A percentile compares a stretch with the other conserved stretches of the same genome.
Evolutionary conservation across 345 rosid species (phyloP).

Genomic region (Acer negundo): DNA sequence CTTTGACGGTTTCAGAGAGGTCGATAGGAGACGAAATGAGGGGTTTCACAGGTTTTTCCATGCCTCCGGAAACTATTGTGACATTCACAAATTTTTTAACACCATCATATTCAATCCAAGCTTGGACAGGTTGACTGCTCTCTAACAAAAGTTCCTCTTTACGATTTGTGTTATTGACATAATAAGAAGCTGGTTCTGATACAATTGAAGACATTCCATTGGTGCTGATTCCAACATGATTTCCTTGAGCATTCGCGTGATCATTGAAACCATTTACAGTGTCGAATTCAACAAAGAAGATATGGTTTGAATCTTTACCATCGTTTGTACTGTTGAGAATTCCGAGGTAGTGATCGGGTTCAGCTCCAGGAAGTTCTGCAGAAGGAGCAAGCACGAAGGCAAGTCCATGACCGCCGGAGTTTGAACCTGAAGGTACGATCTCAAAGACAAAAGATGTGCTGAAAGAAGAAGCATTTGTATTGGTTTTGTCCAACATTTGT

Average conservation of each 20-base stretch:
- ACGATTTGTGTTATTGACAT: not conserved
- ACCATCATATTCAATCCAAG: constrained; percentile 69
- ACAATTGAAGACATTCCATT: constrained; percentile 41
- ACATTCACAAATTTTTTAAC: constrained; percentile 29
- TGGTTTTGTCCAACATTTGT: constrained; percentile 25
- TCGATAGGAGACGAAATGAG: constrained; percentile 25
- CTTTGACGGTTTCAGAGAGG: constrained; percentile 25
- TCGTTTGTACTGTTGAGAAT: constrained; percentile 36
- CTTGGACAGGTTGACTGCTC: constrained; percentile 50
- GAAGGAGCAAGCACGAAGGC: constrained; percentile 56
- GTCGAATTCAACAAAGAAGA: constrained; percentile 64
- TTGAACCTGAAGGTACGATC: constrained; percentile 28
- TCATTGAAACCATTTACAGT: constrained; percentile 48
- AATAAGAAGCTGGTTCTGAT: constrained; percentile 33
- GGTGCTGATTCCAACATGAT: constrained; percentile 53
- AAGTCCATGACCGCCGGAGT: constrained; percentile 56
- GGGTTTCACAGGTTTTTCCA: constrained; percentile 42
- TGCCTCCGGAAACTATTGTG: constrained; percentile 38
- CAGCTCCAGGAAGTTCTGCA: constrained; percentile 33
- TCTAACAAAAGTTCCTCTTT: constrained; percentile 35
- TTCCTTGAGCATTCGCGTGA: constrained; percentile 28
- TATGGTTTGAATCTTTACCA: constrained; percentile 26
- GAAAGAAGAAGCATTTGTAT: constrained; percentile 34
- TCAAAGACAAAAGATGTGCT: constrained; percentile 55
- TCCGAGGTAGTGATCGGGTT: constrained; percentile 47